Percentiles rank a stretch among this genome's conserved stretches.
These are phyloP conservation scores for Colletotrichum incanum DNA, from an alignment of 2,329 filamentous ascomycete species.

Conservation along the genomic window DNA sequence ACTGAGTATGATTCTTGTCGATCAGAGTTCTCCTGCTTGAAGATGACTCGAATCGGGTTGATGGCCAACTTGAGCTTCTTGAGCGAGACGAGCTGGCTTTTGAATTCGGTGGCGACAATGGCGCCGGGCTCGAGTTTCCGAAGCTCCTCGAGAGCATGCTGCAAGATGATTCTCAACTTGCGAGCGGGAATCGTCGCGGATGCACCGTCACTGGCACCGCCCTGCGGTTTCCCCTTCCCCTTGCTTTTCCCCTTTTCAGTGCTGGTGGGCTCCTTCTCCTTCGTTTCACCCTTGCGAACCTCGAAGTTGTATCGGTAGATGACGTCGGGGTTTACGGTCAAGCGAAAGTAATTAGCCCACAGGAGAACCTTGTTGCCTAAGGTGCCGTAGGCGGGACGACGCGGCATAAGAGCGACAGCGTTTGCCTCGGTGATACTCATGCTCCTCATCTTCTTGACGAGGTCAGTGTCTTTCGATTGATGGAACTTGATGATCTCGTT, in stretches of 20 bases:
- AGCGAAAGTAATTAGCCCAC: slow-evolving; percentile 70
- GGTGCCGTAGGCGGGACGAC: slow-evolving; percentile 65
- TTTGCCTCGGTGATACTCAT: slow-evolving; percentile 48
- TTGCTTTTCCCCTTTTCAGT: slow-evolving; percentile 41
- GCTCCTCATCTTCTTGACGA: slow-evolving; percentile 56
- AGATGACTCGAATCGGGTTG: slow-evolving; percentile 53
- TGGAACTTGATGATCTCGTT: slow-evolving; percentile 55
- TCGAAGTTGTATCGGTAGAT: slow-evolving; percentile 65
- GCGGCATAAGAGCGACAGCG: slow-evolving; percentile 53
- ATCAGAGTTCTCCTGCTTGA: slow-evolving; percentile 52
- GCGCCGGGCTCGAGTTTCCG: slow-evolving; percentile 49
- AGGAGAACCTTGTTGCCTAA: slow-evolving; percentile 60
- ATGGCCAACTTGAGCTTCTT: slow-evolving; percentile 54
- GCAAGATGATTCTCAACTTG: slow-evolving; percentile 61
- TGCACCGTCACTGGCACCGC: slow-evolving; percentile 39
- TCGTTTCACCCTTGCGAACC: slow-evolving; percentile 46
- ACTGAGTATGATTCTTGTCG: slow-evolving; percentile 57
- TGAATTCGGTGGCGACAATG: slow-evolving; percentile 65
- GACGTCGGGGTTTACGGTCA: slow-evolving; percentile 55
- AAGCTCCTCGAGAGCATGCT: slow-evolving; percentile 56
- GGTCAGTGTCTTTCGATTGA: slow-evolving; percentile 47
- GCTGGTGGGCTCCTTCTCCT: slow-evolving; percentile 36
- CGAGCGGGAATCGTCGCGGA: slow-evolving; percentile 57
- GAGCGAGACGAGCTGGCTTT: slow-evolving; percentile 62
- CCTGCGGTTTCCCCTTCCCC: slow-evolving; percentile 22